These are phyloP conservation scores for Bryoglossum gracile DNA, from an alignment of 495 filamentous ascomycete genomes.

Conservation along the genomic window DNA sequence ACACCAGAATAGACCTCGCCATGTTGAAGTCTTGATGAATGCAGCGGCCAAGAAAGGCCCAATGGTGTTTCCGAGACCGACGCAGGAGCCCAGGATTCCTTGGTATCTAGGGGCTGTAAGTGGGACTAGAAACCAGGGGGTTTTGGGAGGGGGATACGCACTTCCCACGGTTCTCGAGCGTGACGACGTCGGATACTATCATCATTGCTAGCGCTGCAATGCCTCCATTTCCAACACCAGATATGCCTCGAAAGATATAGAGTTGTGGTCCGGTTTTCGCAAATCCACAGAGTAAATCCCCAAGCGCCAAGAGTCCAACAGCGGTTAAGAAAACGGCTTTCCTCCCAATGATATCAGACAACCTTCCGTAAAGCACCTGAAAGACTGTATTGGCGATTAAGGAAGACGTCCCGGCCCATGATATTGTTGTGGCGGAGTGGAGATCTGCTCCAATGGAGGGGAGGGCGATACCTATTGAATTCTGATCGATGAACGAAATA, in stretches of 20 bases:
- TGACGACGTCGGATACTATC: constrained; percentile 69
- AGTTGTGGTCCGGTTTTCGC: constrained; percentile 62
- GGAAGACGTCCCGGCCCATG: constrained; percentile 72
- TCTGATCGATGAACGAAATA: constrained; percentile 57
- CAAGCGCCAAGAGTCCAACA: constrained; percentile 67
- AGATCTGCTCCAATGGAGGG: constrained; percentile 55
- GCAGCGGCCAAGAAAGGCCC: constrained; percentile 35
- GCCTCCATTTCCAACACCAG: constrained; percentile 72
- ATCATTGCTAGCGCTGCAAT: constrained; percentile 80
- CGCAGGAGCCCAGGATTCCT: constrained; percentile 33
- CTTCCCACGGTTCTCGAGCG: constrained; percentile 66
- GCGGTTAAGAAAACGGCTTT: constrained; percentile 67
- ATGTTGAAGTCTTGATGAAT: constrained; percentile 29
- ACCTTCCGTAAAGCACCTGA: constrained; percentile 70
- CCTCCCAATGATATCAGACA: constrained; percentile 76
- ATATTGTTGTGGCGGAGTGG: constrained; percentile 46
- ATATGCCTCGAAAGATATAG: constrained; percentile 54
- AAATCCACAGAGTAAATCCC: constrained; percentile 68
- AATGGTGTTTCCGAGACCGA: constrained; percentile 35
- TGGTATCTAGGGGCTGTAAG: constrained; percentile 28
- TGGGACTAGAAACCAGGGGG: neutral
- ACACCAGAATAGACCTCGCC: constrained; percentile 24
- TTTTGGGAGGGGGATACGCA: constrained; percentile 26
- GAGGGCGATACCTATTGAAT: constrained; percentile 51
- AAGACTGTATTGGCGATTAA: constrained; percentile 72